Conservation (phyloP, 176 grass and related monocot genomes). For the Urochloa ruziziensis region DNA sequence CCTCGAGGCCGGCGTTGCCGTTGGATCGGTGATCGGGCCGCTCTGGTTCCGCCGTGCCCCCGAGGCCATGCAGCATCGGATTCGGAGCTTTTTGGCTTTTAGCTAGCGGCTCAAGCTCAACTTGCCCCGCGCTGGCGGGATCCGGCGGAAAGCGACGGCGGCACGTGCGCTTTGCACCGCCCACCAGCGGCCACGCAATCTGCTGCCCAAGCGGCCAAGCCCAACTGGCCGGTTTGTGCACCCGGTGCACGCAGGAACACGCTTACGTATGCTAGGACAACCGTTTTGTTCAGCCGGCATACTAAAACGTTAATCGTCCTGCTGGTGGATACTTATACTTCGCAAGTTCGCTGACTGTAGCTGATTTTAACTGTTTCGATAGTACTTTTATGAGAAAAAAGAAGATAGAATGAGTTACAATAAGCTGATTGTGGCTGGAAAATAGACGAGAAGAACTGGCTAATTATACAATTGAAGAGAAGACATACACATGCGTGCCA, state of each 20-base stretch:
- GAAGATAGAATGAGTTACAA: too few relatives aligned
- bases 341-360: too few relatives aligned
- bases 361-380: too few relatives aligned
- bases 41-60: not conserved
- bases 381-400: too few relatives aligned
- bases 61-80: constrained; percentile 2
- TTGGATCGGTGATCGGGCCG: not conserved
- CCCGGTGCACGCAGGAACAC: not conserved
- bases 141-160: constrained; percentile 16
- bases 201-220: not conserved
- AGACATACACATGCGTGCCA: too few relatives aligned
- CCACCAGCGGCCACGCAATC: not conserved
- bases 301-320: too few relatives aligned
- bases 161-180: constrained; percentile 27
- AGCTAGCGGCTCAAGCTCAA: not conserved
- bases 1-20: not conserved
- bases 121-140: not conserved
- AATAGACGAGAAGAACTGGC: too few relatives aligned
- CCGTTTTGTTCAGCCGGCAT: not conserved
- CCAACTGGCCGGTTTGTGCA: not conserved
- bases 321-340: too few relatives aligned
- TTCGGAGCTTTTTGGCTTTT: not conserved
- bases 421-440: too few relatives aligned
- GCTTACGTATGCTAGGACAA: too few relatives aligned
- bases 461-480: not conserved